Conservation (phyloP, 2,329 filamentous ascomycete species). For the Clarireedia hainanense region DNA sequence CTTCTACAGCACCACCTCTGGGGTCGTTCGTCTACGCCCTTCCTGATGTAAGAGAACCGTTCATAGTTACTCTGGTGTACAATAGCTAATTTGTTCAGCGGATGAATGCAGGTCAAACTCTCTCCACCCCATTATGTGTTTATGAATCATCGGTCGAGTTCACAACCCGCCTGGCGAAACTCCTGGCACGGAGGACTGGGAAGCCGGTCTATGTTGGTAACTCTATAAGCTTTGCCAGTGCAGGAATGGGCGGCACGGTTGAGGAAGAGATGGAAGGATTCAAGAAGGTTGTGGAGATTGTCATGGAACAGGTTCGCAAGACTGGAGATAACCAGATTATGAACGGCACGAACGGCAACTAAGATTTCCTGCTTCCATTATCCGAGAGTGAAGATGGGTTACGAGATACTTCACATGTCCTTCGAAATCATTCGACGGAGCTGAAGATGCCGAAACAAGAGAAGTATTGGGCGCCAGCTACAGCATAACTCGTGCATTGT, state of each 20-base stretch:
- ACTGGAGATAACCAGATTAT: conserved; percentile 19
- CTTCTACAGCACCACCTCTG: conserved; percentile 47
- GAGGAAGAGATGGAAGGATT: conserved; percentile 95
- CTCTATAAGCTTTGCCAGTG: conserved; percentile 68
- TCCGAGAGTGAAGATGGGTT: not conserved
- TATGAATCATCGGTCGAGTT: conserved; percentile 77
- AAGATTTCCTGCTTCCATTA: too few species aligned
- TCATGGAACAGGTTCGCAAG: conserved; percentile 46
- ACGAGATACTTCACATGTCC: not conserved
- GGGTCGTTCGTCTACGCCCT: conserved; percentile 93
- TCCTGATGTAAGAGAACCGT: conserved; percentile 60
- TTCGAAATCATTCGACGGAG: not conserved
- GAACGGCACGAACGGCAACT: conserved; percentile 8
- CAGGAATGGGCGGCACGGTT: conserved; percentile 69
- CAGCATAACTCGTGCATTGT: conserved; percentile 4
- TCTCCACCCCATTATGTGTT: conserved; percentile 73
- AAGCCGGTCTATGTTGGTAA: conserved; percentile 86
- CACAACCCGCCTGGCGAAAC: conserved; percentile 73
- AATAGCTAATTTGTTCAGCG: conserved; percentile 23
- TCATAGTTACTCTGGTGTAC: not conserved
- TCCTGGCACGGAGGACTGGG: conserved; percentile 64
- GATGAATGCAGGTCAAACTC: conserved; percentile 45
- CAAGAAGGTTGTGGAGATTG: conserved; percentile 62
- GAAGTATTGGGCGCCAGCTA: not conserved
- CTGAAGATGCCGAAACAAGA: not conserved